These are phyloP conservation scores for Alliaria petiolata DNA, from an alignment of 345 rosid species.

Conservation along the genomic window DNA sequence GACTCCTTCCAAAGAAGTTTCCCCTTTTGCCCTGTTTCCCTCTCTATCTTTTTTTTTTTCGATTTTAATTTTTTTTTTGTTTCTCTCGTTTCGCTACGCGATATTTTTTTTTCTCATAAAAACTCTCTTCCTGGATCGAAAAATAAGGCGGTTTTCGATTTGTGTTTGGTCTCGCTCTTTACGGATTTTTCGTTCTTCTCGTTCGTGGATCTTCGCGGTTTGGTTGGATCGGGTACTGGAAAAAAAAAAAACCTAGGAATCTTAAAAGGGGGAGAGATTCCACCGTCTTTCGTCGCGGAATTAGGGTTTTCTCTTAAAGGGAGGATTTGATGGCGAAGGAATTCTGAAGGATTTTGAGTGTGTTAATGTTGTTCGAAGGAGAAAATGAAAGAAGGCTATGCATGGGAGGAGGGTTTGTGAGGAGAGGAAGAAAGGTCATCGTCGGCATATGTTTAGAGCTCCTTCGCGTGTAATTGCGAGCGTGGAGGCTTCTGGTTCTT, in stretches of 20 bases:
- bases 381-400: conserved; percentile 67
- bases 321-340: conserved; percentile 18
- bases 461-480: conserved; percentile 49
- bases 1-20: conserved; percentile 3
- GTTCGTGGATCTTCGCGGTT: conserved; percentile 24
- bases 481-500: conserved; percentile 38
- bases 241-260: neutral
- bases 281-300: neutral
- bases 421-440: conserved; percentile 34
- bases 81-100: conserved; percentile 20
- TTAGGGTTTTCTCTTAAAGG: conserved; percentile 37
- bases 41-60: neutral
- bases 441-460: conserved; percentile 61
- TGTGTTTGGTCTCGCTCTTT: conserved; percentile 6
- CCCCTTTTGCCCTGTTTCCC: conserved; percentile 35
- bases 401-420: conserved; percentile 54
- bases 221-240: neutral
- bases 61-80: neutral
- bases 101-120: neutral
- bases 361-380: conserved; percentile 48
- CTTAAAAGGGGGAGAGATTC: neutral
- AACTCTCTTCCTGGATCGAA: conserved; percentile 22
- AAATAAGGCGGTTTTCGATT: conserved; percentile 16
- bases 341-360: conserved; percentile 25
- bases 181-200: conserved; percentile 37